Evolutionary conservation across 371 early-diverging fungal genomes (phyloP).

Genomic region (Mortierella sp.): DNA sequence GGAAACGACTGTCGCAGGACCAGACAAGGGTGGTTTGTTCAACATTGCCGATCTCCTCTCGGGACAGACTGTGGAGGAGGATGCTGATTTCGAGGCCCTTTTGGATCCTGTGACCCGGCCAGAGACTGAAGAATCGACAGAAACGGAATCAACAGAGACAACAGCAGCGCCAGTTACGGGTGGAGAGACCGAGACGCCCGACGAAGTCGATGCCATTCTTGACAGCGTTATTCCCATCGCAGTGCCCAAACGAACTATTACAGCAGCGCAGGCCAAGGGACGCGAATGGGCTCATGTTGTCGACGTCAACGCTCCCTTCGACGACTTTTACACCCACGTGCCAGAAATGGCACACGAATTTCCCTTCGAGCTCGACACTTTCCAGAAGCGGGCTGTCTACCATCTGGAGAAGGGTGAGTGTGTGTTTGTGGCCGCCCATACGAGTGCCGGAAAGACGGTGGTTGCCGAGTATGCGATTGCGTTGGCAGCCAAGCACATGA

Average conservation of each 20-base stretch:
- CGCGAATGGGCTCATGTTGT: conserved; percentile 96
- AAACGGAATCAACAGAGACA: background rate
- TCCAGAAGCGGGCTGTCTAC: conserved; percentile 98
- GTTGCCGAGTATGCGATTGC: conserved; percentile 99
- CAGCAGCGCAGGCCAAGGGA: conserved; percentile 56
- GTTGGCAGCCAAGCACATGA: conserved; percentile 95
- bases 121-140: conserved; percentile 1
- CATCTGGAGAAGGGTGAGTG: conserved; percentile 95
- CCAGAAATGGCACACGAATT: conserved; percentile 89
- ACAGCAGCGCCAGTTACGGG: background rate
- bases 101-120: conserved; percentile 41
- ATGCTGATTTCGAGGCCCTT: conserved; percentile 44
- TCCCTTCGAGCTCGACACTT: conserved; percentile 98
- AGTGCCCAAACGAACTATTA: conserved; percentile 26
- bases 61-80: conserved; percentile 50
- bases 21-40: conserved; percentile 48
- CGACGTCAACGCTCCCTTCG: conserved; percentile 85
- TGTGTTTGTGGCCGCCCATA: conserved; percentile 99
- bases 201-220: conserved; percentile 47
- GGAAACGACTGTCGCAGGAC: conserved; percentile 2
- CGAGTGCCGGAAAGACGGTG: conserved; percentile 99
- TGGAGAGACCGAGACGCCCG: conserved; percentile 12
- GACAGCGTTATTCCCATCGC: conserved; percentile 32
- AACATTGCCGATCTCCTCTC: conserved; percentile 72
- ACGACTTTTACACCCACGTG: conserved; percentile 87